A percentile compares a stretch with the other conserved stretches of the same genome.
Evolutionary conservation across 306 rosid genomes (phyloP).

Genomic region (Ochetophila trinervis): DNA sequence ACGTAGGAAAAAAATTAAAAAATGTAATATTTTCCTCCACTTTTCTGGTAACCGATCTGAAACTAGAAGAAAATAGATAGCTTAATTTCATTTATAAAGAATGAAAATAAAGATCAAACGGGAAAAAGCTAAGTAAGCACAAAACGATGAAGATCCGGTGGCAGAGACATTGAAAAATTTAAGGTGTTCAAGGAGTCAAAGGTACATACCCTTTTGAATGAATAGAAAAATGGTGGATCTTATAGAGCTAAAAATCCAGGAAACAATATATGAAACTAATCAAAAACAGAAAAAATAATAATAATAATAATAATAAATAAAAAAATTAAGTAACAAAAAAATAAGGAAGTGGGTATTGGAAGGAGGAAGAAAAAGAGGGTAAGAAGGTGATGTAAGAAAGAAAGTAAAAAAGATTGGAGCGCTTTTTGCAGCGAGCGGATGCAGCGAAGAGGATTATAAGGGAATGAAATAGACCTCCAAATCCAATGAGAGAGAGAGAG

Average conservation of each 20-base stretch:
- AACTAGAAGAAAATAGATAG: not conserved
- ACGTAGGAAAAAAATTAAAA: not conserved
- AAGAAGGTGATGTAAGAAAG: constrained; percentile 9
- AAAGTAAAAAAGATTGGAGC: constrained; percentile 11
- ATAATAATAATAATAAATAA: not conserved
- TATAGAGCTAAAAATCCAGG: constrained; percentile 25
- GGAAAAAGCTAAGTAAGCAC: not conserved
- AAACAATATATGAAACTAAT: not conserved
- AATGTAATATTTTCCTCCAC: constrained; percentile 5
- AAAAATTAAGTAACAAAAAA: constrained; percentile 3
- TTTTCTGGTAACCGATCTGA: constrained; percentile 19
- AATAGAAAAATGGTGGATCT: constrained; percentile 47
- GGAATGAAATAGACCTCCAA: constrained; percentile 22
- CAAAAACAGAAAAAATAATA: not conserved
- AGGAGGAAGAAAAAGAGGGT: constrained; percentile 3
- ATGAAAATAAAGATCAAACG: not conserved
- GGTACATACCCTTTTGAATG: constrained; percentile 33
- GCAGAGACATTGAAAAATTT: constrained; percentile 9
- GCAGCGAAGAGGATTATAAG: constrained; percentile 18
- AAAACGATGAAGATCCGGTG: constrained; percentile 20
- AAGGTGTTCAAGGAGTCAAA: constrained; percentile 8
- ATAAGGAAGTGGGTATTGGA: not conserved
- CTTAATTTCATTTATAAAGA: not conserved
- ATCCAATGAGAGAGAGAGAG: constrained; percentile 9
- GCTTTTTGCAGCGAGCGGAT: constrained; percentile 17